Percentiles rank a stretch among this genome's conserved stretches.
Conservation (phyloP, 805 yeast species). For the Groenewaldozyma tartarivorans region DNA sequence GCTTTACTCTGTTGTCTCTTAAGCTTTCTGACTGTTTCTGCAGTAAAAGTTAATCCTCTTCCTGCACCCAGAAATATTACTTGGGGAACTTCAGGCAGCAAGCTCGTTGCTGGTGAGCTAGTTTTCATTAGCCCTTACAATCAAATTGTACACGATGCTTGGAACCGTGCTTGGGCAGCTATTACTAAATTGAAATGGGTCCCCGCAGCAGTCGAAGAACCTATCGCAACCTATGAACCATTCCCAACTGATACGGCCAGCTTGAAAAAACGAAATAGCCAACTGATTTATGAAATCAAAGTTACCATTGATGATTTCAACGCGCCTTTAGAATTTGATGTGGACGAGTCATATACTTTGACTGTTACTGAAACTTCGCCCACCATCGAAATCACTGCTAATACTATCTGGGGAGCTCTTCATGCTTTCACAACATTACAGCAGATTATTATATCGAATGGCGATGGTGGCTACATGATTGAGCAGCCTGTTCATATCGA, state of each 20-base stretch:
- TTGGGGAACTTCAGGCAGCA: constrained; percentile 15
- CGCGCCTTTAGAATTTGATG: constrained; percentile 29
- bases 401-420: constrained; percentile 33
- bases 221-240: constrained; percentile 18
- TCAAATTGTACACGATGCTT: constrained; percentile 21
- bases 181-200: constrained; percentile 26
- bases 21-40: constrained; percentile 13
- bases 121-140: constrained; percentile 6
- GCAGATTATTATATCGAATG: constrained; percentile 28
- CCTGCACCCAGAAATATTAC: constrained; percentile 15
- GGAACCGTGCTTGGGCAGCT: constrained; percentile 19
- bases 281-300: constrained; percentile 1
- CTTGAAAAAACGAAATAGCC: neutral
- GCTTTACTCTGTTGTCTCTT: no score
- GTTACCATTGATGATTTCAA: constrained; percentile 18
- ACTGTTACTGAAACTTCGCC: constrained; percentile 8
- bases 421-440: constrained; percentile 33
- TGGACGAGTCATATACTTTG: constrained; percentile 30
- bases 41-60: constrained; percentile 13
- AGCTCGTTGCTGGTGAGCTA: constrained; percentile 4
- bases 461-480: constrained; percentile 18
- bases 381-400: constrained; percentile 19
- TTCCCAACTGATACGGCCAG: constrained; percentile 13
- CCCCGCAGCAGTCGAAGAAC: constrained; percentile 27
- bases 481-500: constrained; percentile 27